phyloP scores from a whole-genome alignment of 192 early-diverging fungal species.

The Dissophora ornata region DNA sequence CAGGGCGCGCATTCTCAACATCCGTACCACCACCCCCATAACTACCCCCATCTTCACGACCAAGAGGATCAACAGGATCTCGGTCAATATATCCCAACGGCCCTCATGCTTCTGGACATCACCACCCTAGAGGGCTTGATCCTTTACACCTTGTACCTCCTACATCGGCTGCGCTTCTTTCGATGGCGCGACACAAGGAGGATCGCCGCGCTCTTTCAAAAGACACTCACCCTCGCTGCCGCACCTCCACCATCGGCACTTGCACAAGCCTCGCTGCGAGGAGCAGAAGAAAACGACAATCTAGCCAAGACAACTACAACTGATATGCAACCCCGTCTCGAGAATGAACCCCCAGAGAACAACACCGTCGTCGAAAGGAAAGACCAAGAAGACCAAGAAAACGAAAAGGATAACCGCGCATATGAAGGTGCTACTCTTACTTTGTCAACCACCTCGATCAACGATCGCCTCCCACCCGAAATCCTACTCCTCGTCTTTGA shows the following conservation, averaged over 20 bases:
- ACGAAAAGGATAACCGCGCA: neutral
- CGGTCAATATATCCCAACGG: too few relatives aligned
- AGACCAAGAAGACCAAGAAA: neutral
- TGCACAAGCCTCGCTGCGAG: neutral
- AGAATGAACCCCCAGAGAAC: too few relatives aligned
- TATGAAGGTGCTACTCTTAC: neutral
- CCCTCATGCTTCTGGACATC: constrained; percentile 15
- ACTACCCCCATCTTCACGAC: too few relatives aligned
- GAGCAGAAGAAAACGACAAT: too few relatives aligned
- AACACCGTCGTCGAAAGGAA: too few relatives aligned
- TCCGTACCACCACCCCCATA: too few relatives aligned
- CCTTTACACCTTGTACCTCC: constrained; percentile 44
- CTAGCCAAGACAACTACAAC: too few relatives aligned
- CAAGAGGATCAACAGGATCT: too few relatives aligned
- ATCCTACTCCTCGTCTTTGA: constrained; percentile 31
- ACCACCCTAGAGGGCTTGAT: constrained; percentile 35
- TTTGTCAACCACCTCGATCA: constrained; percentile 7
- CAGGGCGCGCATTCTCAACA: too few relatives aligned
- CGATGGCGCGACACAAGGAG: constrained; percentile 9
- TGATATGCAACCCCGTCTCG: too few relatives aligned
- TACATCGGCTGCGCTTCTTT: constrained; percentile 32
- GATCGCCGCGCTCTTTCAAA: neutral
- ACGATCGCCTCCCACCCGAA: constrained; percentile 20
- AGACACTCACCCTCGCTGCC: neutral
- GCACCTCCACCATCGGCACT: neutral